Percentiles rank a stretch among this genome's conserved stretches.
Conservation (phyloP, 139 green algal genomes). For the Volvox reticuliferus region DNA sequence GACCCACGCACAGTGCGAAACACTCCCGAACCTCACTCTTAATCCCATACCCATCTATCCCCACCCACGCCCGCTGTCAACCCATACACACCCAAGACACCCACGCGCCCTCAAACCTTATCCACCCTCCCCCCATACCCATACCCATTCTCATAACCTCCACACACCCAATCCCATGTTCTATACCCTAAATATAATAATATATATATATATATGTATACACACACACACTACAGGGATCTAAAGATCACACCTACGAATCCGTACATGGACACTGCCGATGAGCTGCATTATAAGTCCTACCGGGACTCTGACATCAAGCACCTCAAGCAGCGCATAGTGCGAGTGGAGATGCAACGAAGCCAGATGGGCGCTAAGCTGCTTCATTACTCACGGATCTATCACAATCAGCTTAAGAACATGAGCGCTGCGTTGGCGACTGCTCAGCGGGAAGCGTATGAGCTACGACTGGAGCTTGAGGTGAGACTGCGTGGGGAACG, state of each 20-base stretch:
- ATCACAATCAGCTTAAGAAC: slow-evolving; percentile 15
- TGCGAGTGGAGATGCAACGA: slow-evolving; percentile 40
- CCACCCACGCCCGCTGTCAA: too few species aligned
- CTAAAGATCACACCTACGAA: background rate
- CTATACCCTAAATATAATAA: too few species aligned
- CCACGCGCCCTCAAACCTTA: background rate
- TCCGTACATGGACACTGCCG: background rate
- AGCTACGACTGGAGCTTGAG: slow-evolving; percentile 23
- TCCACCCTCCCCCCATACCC: background rate
- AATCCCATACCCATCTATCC: too few species aligned
- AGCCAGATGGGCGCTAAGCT: slow-evolving; percentile 49
- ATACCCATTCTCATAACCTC: background rate
- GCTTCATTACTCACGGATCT: slow-evolving; percentile 21
- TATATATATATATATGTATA: too few species aligned
- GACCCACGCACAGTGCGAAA: too few species aligned
- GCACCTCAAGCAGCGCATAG: slow-evolving; percentile 56
- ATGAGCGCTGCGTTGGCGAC: background rate
- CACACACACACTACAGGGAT: background rate
- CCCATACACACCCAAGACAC: too few species aligned
- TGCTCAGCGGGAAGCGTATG: slow-evolving; percentile 6
- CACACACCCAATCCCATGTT: too few species aligned
- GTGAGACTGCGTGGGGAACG: slow-evolving; percentile 1
- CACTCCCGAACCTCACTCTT: too few species aligned
- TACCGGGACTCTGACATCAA: slow-evolving; percentile 43
- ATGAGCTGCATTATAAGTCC: slow-evolving; percentile 44